Evolutionary conservation across 2,329 filamentous ascomycete species (phyloP).

Genomic region (Cladosporium phlei): DNA sequence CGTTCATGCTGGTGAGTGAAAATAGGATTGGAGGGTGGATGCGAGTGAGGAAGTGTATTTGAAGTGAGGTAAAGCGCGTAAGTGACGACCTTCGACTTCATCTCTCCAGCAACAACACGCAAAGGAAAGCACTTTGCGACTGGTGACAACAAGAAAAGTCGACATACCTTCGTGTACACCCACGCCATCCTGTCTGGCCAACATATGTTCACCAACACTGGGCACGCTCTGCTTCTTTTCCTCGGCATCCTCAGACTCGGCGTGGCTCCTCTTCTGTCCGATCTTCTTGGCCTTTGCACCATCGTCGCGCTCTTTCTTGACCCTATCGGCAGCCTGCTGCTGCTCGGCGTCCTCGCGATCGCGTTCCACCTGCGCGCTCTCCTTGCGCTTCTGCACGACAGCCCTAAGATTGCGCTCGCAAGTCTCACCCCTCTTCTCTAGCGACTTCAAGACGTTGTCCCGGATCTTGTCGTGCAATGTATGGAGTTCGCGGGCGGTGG

Average conservation of each 20-base stretch:
- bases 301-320: conserved; percentile 28
- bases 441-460: conserved; percentile 42
- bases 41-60: too few species aligned
- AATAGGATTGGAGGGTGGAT: neutral
- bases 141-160: neutral
- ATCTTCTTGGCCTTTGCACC: conserved; percentile 28
- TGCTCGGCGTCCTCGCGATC: conserved; percentile 45
- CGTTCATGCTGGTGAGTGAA: neutral
- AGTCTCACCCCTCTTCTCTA: conserved; percentile 53
- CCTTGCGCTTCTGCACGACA: conserved; percentile 61
- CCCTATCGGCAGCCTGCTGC: conserved; percentile 45
- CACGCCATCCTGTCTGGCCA: conserved; percentile 60
- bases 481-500: conserved; percentile 60
- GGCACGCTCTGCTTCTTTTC: conserved; percentile 65
- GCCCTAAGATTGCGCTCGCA: conserved; percentile 72
- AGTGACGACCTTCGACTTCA: too few species aligned
- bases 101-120: too few species aligned
- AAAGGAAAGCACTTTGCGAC: neutral
- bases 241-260: conserved; percentile 49
- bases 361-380: conserved; percentile 51
- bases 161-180: conserved; percentile 55
- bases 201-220: conserved; percentile 58
- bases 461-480: conserved; percentile 63
- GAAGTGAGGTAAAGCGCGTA: too few species aligned
- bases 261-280: conserved; percentile 25